Base-by-base conservation (phyloP, 1,139 yeast species). In the Kodamaea arcana region DNA sequence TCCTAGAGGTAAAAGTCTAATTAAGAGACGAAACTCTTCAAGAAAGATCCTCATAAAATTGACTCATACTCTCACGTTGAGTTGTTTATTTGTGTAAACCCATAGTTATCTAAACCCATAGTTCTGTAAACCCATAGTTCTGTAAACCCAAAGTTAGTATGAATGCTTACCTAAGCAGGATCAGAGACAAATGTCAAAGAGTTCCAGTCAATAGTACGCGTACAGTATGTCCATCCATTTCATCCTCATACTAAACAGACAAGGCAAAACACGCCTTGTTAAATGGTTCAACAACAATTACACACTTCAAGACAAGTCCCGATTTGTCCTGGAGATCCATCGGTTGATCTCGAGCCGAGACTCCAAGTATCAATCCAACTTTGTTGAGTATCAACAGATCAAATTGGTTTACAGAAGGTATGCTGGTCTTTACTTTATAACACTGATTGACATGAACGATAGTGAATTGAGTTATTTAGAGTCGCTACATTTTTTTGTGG, bases 391-490 rank as follows among this genome's bases (percentile, higher is more conserved):
- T 51, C 82, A 83, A 28, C 77, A 71, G 58, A 68, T 75, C 44
- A 85, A 85, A 53, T 66, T 92, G 39, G 90, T 92, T 2, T 92
- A 92, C 56, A 69, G 95, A 46, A 66, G 97, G 41, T 92, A 90
- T 54, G 97, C 97, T 2, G 98, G 98, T 7, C 62, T 92, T 13
- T 90, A 81, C 58, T 88, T 92, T 54, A 78, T 90, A 18, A 74
- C 84, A 39, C 83, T 94, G 35, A 78, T 88, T 10, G 95, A 84
- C 46, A 60, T 75, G 23, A 62, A 64, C 11, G 97, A 88, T 52
- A 82, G 82, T 51, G 97, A 90, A 53, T 70, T 92, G 43, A 77
- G 82, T 37, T 84, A 83, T 52, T 65, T 92, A 37, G 95, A 92
- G 45, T 80, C 87, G 22, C 77, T 92, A 24, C 98, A 92, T 54